Evolutionary conservation across 805 yeast species (phyloP), one percentile per base, ranked within the genome.

Genomic region (Komagataella phaffii): DNA sequence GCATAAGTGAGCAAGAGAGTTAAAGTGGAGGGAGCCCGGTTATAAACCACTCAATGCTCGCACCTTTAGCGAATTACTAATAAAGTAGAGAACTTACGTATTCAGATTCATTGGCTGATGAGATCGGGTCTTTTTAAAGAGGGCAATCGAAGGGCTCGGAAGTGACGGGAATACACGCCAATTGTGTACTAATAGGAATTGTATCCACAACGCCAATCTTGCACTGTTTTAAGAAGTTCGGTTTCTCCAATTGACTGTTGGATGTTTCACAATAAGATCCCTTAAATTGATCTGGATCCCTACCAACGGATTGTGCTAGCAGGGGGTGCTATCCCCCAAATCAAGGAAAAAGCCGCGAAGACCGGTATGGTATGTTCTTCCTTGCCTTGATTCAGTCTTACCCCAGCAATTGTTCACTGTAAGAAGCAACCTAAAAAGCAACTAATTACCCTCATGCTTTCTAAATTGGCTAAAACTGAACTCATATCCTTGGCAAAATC

Each of bases 401-500:
- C 40, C 40, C 40, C 40, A 30, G 40, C 40, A 30, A 30, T 30
- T 30, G 14, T 30, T 30, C 40, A 30, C 40, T 10, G 14, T 14
- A 30, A 30, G 5, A 30, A 30, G 40, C 40, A 30, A 30, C 40
- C 14, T 6, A 30, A 30, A 10, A 21, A 21, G 23, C 23, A 21
- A 21, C 23, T 21, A 21, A 21, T 21, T 21, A 21, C 19, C 7
- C 21, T 17, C 24, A 45, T 45, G 47, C 47, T 45, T 17, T 21
- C 47, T 3, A 45, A 45, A 21, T 14, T 21, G 7, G n/a, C 50
- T 8, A 24, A 47, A n/a, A 19, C 24, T 8, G 82, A 81, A 52
- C 60, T 81, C 50, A 58, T 84, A 18, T 61, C 64, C 18, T 61
- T 81, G 49, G 78, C 81, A 8, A 70, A 72, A 51, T 69, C 69